Percentiles rank a stretch among this genome's conserved stretches.
Conservation (phyloP, 495 filamentous ascomycete species). For the Tuber brumale region DNA sequence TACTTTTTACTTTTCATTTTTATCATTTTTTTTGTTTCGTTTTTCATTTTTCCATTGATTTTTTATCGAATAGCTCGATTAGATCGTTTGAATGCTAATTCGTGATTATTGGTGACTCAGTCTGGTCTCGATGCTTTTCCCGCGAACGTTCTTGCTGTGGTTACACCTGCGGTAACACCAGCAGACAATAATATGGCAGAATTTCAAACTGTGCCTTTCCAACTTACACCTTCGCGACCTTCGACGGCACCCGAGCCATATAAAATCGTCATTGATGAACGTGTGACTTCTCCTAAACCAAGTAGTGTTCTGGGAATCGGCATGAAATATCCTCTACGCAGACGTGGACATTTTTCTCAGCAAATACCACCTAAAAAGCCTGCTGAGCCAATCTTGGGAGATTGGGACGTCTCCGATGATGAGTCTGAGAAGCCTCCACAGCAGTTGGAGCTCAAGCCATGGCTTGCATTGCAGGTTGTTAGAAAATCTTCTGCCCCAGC, state of each 20-base stretch:
- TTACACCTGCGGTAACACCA: background rate
- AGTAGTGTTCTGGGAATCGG: background rate
- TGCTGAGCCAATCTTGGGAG: conserved; percentile 21
- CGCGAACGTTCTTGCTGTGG: background rate
- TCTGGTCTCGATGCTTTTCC: conserved; percentile 5
- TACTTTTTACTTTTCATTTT: background rate
- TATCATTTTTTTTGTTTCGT: background rate
- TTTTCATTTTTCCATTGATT: background rate
- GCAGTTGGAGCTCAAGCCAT: conserved; percentile 17
- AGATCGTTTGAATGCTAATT: conserved; percentile 4
- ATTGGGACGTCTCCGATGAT: conserved; percentile 25
- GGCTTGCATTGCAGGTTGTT: conserved; percentile 5
- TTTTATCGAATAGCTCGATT: background rate
- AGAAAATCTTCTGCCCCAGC: background rate
- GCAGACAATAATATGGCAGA: conserved; percentile 7
- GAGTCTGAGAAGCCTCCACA: conserved; percentile 8
- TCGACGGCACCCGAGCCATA: conserved; percentile 10
- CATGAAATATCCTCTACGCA: background rate
- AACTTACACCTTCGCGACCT: conserved; percentile 2
- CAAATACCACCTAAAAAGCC: background rate
- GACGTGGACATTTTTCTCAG: background rate
- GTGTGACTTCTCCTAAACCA: background rate
- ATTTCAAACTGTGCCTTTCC: conserved; percentile 2
- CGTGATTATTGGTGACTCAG: background rate
- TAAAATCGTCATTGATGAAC: conserved; percentile 3